Conservation (phyloP, 805 yeast genomes). For the Candida methanosorbosa region DNA sequence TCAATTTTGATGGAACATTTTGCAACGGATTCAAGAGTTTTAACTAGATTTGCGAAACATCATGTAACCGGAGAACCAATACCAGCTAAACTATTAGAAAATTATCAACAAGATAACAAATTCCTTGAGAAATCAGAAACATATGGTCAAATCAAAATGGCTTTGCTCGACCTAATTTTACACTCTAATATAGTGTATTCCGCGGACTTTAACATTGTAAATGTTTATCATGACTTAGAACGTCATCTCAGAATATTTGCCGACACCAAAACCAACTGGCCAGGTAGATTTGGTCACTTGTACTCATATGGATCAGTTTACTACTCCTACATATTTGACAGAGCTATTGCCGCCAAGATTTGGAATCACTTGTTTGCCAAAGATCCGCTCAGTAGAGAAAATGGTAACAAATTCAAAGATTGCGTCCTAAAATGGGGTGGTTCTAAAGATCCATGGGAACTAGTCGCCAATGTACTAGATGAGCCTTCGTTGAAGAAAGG, state of each 20-base stretch:
- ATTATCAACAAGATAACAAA: slow-evolving; percentile 42
- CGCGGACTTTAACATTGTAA: slow-evolving; percentile 45
- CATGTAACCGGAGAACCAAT: slow-evolving; percentile 55
- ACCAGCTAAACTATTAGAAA: slow-evolving; percentile 38
- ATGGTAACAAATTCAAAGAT: slow-evolving; percentile 70
- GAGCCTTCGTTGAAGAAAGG: slow-evolving; percentile 54
- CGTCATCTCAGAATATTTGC: slow-evolving; percentile 49
- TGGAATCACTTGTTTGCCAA: slow-evolving; percentile 66
- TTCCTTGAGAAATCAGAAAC: slow-evolving; percentile 63
- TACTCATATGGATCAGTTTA: slow-evolving; percentile 92
- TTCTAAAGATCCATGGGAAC: slow-evolving; percentile 77
- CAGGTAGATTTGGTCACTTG: slow-evolving; percentile 88
- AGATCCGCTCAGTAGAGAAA: slow-evolving; percentile 60
- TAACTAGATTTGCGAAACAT: slow-evolving; percentile 66
- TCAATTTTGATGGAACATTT: slow-evolving; percentile 95
- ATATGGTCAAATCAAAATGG: slow-evolving; percentile 84
- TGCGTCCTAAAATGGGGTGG: slow-evolving; percentile 91
- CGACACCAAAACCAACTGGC: slow-evolving; percentile 74
- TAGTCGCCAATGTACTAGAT: slow-evolving; percentile 73
- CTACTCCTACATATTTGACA: slow-evolving; percentile 82
- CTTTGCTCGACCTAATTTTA: slow-evolving; percentile 74
- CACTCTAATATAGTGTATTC: slow-evolving; percentile 41
- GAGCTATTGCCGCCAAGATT: slow-evolving; percentile 83
- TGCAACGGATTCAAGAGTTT: slow-evolving; percentile 72
- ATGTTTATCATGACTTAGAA: slow-evolving; percentile 62